Conservation (phyloP, 768 basidiomycete species). For the Lenzites betulinus region DNA sequence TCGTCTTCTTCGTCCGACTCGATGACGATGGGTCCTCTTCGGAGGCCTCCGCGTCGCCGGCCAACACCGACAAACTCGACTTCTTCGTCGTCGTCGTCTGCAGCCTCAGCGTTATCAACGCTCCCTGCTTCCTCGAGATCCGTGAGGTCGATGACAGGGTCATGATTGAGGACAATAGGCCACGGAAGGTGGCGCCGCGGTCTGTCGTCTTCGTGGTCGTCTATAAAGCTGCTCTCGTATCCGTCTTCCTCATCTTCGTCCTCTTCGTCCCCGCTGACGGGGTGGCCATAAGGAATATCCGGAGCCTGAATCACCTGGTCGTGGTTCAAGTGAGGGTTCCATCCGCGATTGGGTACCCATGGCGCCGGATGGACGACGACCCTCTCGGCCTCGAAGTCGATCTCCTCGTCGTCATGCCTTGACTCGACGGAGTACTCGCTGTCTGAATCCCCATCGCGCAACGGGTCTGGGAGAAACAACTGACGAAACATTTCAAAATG, state of each 20-base stretch:
- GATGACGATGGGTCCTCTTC: slow-evolving; percentile 2
- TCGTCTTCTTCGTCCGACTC: slow-evolving; percentile 16
- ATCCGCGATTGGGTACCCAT: neutral
- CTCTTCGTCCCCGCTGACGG: slow-evolving; percentile 20
- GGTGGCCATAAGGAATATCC: neutral
- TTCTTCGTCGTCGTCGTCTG: slow-evolving; percentile 1
- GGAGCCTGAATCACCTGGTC: neutral
- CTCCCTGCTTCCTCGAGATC: slow-evolving; percentile 19
- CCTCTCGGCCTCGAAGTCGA: neutral
- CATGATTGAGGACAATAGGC: neutral
- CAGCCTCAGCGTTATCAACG: neutral
- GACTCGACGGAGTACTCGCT: neutral
- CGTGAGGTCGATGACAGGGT: slow-evolving; percentile 12
- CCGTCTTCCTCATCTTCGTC: slow-evolving; percentile 38
- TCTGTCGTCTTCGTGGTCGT: slow-evolving; percentile 40
- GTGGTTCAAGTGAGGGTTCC: neutral
- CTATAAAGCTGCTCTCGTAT: slow-evolving; percentile 61
- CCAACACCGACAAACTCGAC: neutral
- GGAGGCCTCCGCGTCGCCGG: neutral
- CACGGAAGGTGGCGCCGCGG: neutral
- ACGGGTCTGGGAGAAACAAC: slow-evolving; percentile 3
- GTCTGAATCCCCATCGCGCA: neutral
- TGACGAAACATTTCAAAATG: slow-evolving; percentile 25
- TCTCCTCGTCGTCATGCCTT: slow-evolving; percentile 16
- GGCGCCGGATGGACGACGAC: neutral